Base-by-base conservation (phyloP, 169 alveolate genomes). In the Plasmodium gonderi region DNA sequence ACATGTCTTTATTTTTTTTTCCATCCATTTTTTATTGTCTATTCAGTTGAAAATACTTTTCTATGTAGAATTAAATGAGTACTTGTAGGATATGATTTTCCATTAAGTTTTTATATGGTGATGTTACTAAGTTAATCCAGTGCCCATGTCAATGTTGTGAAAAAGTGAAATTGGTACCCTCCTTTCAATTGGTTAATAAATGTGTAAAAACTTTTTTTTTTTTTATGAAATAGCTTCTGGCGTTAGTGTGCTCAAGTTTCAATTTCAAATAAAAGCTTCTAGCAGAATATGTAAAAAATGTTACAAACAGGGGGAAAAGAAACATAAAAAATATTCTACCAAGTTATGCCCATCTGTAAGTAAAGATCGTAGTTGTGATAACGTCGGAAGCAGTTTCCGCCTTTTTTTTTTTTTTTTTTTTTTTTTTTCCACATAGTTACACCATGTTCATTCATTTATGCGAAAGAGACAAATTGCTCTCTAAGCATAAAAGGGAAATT, bases 11-110 rank as follows among this genome's bases (percentile, higher is more conserved):
- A 60, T 60, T 60, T 20, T 60, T 54, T 75, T 74, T 75, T 1
- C 81, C 33, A 3, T 38, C 38, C 67, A 11, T 75, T 75, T 14
- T 40, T 9, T 75, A n/a, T 75, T 75, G 45, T 4, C 33, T 40
- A 17, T 75, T 75, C 38, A 38, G 38, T 20, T 75, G 26, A 20
- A 40, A 40, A 40, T 11, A 17, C 1, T 31, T 4, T 36, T 23
- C n/a, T 75, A 40, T 75, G 81, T 31, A 75, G 81, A 75, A 75
- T 75, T 75, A 75, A 74, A 17, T 36, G 49, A 40, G 51, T n/a
- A 11, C 33, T n/a, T n/a, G n/a, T n/a, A n/a, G n/a, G n/a, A n/a
- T n/a, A n/a, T n/a, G n/a, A n/a, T n/a, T n/a, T n/a, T n/a, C 20
- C 33, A 11, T 40, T 3, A 14, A 12, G 38, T 49, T 75, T 11